Evolutionary conservation across 2,329 filamentous ascomycete species (phyloP).

Genomic region (Microsporum canis): DNA sequence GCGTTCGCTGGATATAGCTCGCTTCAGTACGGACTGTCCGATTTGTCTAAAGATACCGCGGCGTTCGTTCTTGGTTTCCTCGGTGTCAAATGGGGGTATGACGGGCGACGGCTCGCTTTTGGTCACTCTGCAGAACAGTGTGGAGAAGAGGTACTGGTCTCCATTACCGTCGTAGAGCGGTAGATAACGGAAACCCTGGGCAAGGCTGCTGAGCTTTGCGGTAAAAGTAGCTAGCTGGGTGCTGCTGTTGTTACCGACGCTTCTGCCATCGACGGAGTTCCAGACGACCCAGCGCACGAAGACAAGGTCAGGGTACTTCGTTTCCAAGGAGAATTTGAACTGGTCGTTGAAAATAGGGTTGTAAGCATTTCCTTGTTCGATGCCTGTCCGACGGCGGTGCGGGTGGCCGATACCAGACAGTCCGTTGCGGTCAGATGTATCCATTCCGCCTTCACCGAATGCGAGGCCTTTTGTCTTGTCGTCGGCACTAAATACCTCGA

Average conservation of each 20-base stretch:
- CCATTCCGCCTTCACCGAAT: slow-evolving; percentile 53
- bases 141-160: slow-evolving; percentile 89
- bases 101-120: slow-evolving; percentile 44
- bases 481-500: slow-evolving; percentile 88
- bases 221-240: slow-evolving; percentile 74
- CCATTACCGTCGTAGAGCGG: slow-evolving; percentile 80
- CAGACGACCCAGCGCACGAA: slow-evolving; percentile 91
- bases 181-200: slow-evolving; percentile 84
- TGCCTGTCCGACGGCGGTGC: slow-evolving; percentile 65
- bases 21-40: slow-evolving; percentile 36
- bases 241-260: slow-evolving; percentile 51
- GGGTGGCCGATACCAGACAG: slow-evolving; percentile 59
- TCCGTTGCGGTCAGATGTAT: slow-evolving; percentile 53
- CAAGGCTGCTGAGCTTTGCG: slow-evolving; percentile 78
- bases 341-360: slow-evolving; percentile 77
- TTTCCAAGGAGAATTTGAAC: slow-evolving; percentile 71
- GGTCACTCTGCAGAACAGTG: slow-evolving; percentile 79
- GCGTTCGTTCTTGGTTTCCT: slow-evolving; percentile 32
- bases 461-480: slow-evolving; percentile 71
- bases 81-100: slow-evolving; percentile 24
- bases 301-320: slow-evolving; percentile 86
- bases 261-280: slow-evolving; percentile 67
- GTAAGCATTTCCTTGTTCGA: slow-evolving; percentile 81
- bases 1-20: slow-evolving; percentile 30
- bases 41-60: slow-evolving; percentile 33